Conservation (phyloP, 305 asterid genomes). For the Fraxinus greggii region DNA sequence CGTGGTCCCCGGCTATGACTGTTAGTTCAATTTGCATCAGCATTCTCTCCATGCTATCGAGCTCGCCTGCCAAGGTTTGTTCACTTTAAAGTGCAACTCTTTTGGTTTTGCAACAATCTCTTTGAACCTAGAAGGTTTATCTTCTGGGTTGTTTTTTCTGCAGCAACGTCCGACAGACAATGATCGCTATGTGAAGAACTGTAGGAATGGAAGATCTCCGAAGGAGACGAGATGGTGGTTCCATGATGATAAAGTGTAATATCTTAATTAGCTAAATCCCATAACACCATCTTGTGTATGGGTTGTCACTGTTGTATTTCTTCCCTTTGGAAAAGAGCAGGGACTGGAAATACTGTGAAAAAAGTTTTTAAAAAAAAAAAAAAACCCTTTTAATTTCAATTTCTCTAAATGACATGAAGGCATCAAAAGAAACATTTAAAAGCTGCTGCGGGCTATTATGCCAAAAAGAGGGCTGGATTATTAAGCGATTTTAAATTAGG, state of each 20-base stretch:
- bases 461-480: neutral
- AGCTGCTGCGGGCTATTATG: slow-evolving; percentile 27
- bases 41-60: slow-evolving; percentile 94
- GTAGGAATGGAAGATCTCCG: slow-evolving; percentile 88
- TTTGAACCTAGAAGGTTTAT: neutral
- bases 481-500: neutral
- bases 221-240: slow-evolving; percentile 99
- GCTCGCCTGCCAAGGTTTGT: slow-evolving; percentile 83
- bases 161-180: slow-evolving; percentile 97
- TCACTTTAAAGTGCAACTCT: neutral
- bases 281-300: neutral
- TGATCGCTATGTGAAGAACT: slow-evolving; percentile 91
- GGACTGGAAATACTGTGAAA: neutral
- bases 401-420: slow-evolving; percentile 22
- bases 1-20: slow-evolving; percentile 99
- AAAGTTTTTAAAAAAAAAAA: neutral
- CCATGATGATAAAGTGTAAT: slow-evolving; percentile 95
- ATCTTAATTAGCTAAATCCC: neutral
- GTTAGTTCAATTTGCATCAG: slow-evolving; percentile 94
- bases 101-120: neutral
- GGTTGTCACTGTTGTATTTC: neutral
- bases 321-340: neutral
- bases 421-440: slow-evolving; percentile 24
- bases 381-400: neutral
- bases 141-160: slow-evolving; percentile 16